Evolutionary conservation across 495 filamentous ascomycete species (phyloP), one percentile per base, ranked within the genome.

Genomic region (Xanthoparmelia taractica): DNA sequence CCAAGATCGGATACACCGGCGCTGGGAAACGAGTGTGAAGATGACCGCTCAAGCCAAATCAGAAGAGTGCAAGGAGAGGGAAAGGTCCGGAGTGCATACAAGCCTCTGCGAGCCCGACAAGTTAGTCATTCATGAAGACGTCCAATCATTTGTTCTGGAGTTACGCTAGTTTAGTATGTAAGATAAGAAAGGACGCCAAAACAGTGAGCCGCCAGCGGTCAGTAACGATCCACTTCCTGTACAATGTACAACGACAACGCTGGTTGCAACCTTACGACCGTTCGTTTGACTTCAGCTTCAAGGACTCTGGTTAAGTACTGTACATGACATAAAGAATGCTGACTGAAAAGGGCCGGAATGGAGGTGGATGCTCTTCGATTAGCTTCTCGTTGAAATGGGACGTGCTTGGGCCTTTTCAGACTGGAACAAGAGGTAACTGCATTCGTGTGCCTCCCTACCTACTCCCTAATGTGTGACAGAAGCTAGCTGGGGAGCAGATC

Each of bases 401-500:
- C 52, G 63, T 84, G 13, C 73, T 86, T 17, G 84, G 84, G 8
- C 84, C 84, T 8, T 86, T 86, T 67, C 80, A 81, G 68, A 80
- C 80, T 47, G 83, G 84, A 40, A 85, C 82, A 48, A 70, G 83
- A 79, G 82, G 83, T 79, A 64, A 74, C 59, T 17, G 15, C 41
- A 63, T 41, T 59, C 25, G 17, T 66, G 33, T 10, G 29, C 58
- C 6, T 43, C 13, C 54, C 34, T 7, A 0, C 55, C 25, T 38
- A 36, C 48, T 55, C 50, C 58, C 41, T 63, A 57, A 25, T 18
- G 11, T 48, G 37, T n/a, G 33, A 54, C 47, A 84, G 83, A 86
- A 70, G 82, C 81, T 11, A 69, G 78, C 55, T 85, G 83, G 83
- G 82, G 82, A 43, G 80, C 84, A 37, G 82, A 85, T 69, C 82